These are phyloP conservation scores for Kwoniella dejecticola DNA, from an alignment of 768 basidiomycete genomes.

Conservation along the genomic window DNA sequence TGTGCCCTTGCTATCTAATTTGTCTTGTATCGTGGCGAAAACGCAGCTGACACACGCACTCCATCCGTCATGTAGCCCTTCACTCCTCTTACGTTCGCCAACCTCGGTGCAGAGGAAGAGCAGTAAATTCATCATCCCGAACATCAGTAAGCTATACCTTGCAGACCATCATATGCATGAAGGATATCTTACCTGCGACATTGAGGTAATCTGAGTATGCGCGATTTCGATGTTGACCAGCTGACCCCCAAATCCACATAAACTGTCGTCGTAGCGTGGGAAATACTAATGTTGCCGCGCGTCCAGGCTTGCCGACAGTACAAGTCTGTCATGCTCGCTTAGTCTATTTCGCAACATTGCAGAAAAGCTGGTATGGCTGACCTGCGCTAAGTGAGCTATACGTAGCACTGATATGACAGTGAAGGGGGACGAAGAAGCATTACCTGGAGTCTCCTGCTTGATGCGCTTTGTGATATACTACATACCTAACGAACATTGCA, in stretches of 20 bases:
- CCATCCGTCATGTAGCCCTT: no score
- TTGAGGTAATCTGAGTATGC: no score
- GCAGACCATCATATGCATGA: not conserved
- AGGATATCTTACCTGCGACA: no score
- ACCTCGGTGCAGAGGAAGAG: constrained; percentile 46
- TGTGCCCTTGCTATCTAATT: no score
- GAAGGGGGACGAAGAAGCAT: no score
- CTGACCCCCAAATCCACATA: not conserved
- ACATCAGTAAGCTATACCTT: not conserved
- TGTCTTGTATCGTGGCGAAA: no score
- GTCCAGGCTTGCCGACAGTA: constrained; percentile 16
- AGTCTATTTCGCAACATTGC: constrained; percentile 6
- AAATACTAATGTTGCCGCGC: constrained; percentile 4
- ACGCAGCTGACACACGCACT: no score
- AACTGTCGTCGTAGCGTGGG: not conserved
- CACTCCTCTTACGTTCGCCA: constrained; percentile 55
- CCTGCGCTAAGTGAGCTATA: not conserved
- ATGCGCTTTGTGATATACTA: no score
- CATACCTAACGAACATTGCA: no score
- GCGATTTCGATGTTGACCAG: not conserved
- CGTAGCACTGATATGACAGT: no score
- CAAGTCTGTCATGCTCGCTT: constrained; percentile 14
- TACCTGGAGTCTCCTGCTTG: no score
- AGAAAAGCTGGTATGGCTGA: constrained; percentile 16
- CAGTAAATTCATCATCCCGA: constrained; percentile 12